Base-by-base conservation (phyloP, 2,329 filamentous ascomycete species). In the Aspergillus sp. region DNA sequence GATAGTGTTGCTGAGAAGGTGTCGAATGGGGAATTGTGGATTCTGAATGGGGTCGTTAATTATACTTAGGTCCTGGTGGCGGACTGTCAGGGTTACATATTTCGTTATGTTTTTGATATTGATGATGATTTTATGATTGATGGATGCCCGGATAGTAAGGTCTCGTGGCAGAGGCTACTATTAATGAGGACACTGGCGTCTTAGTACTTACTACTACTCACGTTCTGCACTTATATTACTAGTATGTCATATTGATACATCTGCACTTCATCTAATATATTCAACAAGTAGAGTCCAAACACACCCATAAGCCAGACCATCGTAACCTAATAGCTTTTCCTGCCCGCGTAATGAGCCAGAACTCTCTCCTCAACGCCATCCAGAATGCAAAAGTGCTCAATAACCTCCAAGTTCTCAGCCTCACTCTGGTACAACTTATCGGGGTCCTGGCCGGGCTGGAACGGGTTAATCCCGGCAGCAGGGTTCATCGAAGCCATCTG, bases 351-450 rank as follows among this genome's bases (percentile, higher is more conserved):
- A 52, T 77, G 78, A 72, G 83, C 83, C 70, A 98, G 80, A 61
- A 99, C 80, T 73, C 95, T 87, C 72, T 92, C 86, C 80, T 97
- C 93, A 60, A 97, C 89, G 17, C 90, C 90, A 69, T 96, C 91
- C 61, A 98, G 80, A 64, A 97, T 91, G 70, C 91, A 97, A 74
- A 92, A 90, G 77, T 98, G 94, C 75, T 96, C 93, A 71, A 96
- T 85, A 23, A 99, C 95, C 68, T 96, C 93, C 64, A 99, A 78
- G 77, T 99, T 99, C 83, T 99, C 95, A 2, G 91, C 91, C 80
- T 99, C 95, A 50, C 83, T 91, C 75, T 89, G 83, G 78, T 97
- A 99, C 75, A 96, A 86, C 83, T 99, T 99, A 78, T 98, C 90
- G 0, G 93, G 92, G 73, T 99, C 96, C 71, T 95, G 90, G 23